Conservation (phyloP, 371 early-diverging fungal genomes). For the Globomyces sp. region DNA sequence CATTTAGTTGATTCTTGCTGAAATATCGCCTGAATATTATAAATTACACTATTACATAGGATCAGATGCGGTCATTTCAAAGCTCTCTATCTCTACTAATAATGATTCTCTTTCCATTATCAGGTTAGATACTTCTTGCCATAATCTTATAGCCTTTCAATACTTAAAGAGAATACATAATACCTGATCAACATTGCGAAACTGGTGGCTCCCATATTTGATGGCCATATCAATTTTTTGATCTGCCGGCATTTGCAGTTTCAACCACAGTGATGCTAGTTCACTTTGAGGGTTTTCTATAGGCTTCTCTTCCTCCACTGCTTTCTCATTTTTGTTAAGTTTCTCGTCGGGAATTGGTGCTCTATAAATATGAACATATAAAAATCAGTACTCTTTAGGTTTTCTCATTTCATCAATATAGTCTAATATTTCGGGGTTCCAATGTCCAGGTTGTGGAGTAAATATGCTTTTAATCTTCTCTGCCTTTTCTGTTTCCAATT, state of each 20-base stretch:
- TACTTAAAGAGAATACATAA: background rate
- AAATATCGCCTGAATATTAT: slow-evolving; percentile 38
- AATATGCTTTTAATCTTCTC: slow-evolving; percentile 21
- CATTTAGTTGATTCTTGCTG: slow-evolving; percentile 38
- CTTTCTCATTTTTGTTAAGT: slow-evolving; percentile 4
- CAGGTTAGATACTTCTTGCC: slow-evolving; percentile 39
- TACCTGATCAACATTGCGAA: slow-evolving; percentile 41
- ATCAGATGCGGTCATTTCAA: slow-evolving; percentile 46
- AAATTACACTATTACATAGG: slow-evolving; percentile 28
- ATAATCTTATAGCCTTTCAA: slow-evolving; percentile 41
- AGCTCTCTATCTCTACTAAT: slow-evolving; percentile 35
- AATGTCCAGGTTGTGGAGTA: slow-evolving; percentile 29
- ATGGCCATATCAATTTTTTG: slow-evolving; percentile 54
- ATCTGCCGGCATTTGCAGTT: slow-evolving; percentile 48
- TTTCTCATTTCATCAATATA: slow-evolving; percentile 42
- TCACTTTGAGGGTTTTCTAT: slow-evolving; percentile 29
- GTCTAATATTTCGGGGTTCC: slow-evolving; percentile 49
- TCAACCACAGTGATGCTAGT: slow-evolving; percentile 43
- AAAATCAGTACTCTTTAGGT: background rate
- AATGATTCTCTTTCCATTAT: slow-evolving; percentile 41
- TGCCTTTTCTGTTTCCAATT: slow-evolving; percentile 25
- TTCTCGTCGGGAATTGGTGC: background rate
- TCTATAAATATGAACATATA: background rate
- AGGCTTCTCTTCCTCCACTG: background rate
- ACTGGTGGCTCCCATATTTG: slow-evolving; percentile 48